Conservation (phyloP, 1,284 basidiomycete species). For the Fomitopsis pinicola region DNA sequence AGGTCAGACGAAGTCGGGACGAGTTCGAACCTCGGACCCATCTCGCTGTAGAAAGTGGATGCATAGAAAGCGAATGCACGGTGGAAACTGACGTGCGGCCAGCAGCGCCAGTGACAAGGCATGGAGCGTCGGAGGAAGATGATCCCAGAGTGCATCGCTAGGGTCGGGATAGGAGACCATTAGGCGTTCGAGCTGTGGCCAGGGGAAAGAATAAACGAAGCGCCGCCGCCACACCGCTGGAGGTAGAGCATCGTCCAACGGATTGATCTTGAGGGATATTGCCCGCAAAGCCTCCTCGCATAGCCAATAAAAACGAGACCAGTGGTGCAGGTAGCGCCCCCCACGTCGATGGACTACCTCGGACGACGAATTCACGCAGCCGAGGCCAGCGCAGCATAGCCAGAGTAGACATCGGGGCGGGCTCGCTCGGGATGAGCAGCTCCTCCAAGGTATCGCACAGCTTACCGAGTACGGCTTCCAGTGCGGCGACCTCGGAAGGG, state of each 20-base stretch:
- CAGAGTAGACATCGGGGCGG: neutral
- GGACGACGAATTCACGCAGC: neutral
- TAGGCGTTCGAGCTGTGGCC: neutral
- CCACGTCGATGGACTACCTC: neutral
- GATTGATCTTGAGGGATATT: neutral
- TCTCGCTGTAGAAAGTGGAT: too few species aligned
- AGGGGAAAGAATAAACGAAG: neutral
- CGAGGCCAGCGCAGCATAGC: neutral
- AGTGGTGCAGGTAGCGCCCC: neutral
- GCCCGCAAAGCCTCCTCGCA: too few species aligned
- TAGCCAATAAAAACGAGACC: too few species aligned
- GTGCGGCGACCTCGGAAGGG: neutral
- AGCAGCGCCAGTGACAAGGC: neutral
- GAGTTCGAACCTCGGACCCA: too few species aligned
- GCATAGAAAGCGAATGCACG: too few species aligned
- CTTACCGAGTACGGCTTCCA: neutral
- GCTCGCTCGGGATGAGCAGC: neutral
- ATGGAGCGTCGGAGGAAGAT: neutral
- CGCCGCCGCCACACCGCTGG: neutral
- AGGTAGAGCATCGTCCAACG: neutral
- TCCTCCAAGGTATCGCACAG: neutral
- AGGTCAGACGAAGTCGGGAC: too few species aligned
- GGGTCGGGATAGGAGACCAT: neutral
- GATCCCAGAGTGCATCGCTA: neutral
- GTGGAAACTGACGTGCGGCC: neutral